Evolutionary conservation across 164 flowering plant species (phyloP).

Genomic region (Sextonia rubra): DNA sequence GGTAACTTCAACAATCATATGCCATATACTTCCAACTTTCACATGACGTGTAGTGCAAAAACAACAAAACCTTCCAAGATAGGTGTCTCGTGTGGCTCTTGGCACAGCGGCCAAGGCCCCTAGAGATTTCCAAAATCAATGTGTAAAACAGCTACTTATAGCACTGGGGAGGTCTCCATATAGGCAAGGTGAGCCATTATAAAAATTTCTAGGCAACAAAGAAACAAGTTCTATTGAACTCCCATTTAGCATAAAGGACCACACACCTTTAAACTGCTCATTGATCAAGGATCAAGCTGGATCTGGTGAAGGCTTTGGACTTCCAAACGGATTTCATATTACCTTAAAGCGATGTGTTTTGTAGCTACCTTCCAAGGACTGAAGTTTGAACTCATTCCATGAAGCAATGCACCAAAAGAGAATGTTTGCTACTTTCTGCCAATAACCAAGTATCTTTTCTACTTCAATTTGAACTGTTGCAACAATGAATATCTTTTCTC

Average conservation of each 20-base stretch:
- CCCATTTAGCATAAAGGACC: too few species aligned
- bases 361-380: neutral
- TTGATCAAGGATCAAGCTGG: too few species aligned
- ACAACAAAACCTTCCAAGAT: neutral
- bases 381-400: neutral
- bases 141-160: too few species aligned
- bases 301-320: too few species aligned
- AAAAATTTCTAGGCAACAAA: too few species aligned
- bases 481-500: neutral
- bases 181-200: too few species aligned
- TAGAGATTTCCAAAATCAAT: neutral
- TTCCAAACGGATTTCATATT: too few species aligned
- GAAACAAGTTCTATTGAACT: too few species aligned
- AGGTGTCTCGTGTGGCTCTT: slow-evolving; percentile 1
- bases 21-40: neutral
- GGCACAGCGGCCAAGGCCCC: neutral
- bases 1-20: neutral
- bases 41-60: neutral
- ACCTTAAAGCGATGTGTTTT: too few species aligned
- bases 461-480: neutral
- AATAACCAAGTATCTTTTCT: neutral
- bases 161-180: too few species aligned
- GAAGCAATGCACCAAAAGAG: neutral
- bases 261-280: too few species aligned
- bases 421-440: neutral